Evolutionary conservation across 495 filamentous ascomycete species (phyloP).

Genomic region (Bacidia gigantensis): DNA sequence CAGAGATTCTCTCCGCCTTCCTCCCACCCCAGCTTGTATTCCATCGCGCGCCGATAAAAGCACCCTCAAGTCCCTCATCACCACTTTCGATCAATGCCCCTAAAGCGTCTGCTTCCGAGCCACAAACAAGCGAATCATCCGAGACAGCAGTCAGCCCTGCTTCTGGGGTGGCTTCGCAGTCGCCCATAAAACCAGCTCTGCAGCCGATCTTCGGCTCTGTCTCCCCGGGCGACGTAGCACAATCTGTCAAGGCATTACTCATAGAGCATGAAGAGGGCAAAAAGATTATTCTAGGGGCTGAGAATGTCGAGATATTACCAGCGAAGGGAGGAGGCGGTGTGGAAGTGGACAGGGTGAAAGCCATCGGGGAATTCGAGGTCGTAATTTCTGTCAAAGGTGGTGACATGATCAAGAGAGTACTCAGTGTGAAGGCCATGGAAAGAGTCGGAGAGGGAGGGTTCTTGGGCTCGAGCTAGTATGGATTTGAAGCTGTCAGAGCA

Average conservation of each 20-base stretch:
- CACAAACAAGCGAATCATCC: constrained; percentile 12
- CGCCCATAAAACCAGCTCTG: constrained; percentile 14
- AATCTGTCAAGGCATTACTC: constrained; percentile 33
- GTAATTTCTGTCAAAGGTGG: constrained; percentile 40
- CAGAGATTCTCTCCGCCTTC: constrained; percentile 33
- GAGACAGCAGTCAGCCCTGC: constrained; percentile 17
- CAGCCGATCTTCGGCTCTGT: constrained; percentile 43
- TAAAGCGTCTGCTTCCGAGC: constrained; percentile 7
- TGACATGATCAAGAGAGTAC: constrained; percentile 29
- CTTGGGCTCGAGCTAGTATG: not conserved
- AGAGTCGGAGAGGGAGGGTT: not conserved
- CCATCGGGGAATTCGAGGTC: constrained; percentile 38
- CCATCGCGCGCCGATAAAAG: constrained; percentile 25
- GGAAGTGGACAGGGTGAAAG: constrained; percentile 35
- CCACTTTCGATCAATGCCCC: constrained; percentile 20
- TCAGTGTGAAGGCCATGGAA: constrained; percentile 9
- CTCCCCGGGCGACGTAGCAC: constrained; percentile 36
- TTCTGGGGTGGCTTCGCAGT: not conserved
- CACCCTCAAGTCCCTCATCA: constrained; percentile 11
- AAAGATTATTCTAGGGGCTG: constrained; percentile 34
- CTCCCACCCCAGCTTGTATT: constrained; percentile 38
- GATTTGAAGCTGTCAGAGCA: no score
- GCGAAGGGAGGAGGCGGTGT: constrained; percentile 18
- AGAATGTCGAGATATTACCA: constrained; percentile 38
- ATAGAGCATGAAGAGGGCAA: constrained; percentile 34